Percentiles rank a stretch among this genome's conserved stretches.
Evolutionary conservation across 306 rosid species (phyloP).

Genomic region (Argentina anserina): DNA sequence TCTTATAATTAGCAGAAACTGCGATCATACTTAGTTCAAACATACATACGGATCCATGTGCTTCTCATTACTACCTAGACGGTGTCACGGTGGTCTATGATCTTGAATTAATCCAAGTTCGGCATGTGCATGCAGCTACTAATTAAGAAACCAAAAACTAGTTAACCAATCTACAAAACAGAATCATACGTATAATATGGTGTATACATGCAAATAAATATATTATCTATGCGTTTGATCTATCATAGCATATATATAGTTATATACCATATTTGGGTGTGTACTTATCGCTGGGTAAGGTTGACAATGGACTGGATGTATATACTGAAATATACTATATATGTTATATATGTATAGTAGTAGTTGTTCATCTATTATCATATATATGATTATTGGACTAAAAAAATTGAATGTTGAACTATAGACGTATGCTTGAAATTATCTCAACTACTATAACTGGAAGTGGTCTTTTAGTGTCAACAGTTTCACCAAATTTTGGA

Average conservation of each 20-base stretch:
- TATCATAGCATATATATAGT: too few species aligned
- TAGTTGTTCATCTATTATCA: too few species aligned
- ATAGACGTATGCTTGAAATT: not conserved
- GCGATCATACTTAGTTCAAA: not conserved
- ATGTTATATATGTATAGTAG: not conserved
- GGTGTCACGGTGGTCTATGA: not conserved
- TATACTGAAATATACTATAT: not conserved
- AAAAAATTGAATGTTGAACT: too few species aligned
- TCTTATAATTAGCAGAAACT: not conserved
- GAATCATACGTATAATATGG: not conserved
- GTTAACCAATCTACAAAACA: not conserved
- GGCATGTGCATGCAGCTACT: not conserved
- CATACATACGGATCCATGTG: not conserved
- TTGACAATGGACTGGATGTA: not conserved
- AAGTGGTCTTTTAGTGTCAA: too few species aligned
- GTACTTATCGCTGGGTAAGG: not conserved
- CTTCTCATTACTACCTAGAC: not conserved
- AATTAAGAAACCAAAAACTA: not conserved
- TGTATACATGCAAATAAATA: not conserved
- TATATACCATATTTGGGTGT: not conserved
- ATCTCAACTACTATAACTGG: too few species aligned
- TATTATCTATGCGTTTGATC: too few species aligned
- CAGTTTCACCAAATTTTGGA: too few species aligned
- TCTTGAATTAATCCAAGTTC: not conserved
- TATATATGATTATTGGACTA: too few species aligned